Conservation (phyloP, 805 yeast species). For the Kodamaea nitidulidarum region DNA sequence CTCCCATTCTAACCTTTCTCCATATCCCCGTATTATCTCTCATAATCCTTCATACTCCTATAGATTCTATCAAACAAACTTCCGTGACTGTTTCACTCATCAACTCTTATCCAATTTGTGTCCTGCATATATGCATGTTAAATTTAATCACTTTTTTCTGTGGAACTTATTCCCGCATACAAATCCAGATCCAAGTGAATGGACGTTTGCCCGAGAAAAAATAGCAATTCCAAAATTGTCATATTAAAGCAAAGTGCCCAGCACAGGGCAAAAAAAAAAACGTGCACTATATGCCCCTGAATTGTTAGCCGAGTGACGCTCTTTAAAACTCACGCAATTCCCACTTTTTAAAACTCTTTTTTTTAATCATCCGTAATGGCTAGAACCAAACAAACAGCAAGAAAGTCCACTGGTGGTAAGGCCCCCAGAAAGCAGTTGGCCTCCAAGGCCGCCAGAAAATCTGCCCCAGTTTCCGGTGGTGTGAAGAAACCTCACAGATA, state of each 20-base stretch:
- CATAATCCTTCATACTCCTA: too few relatives aligned
- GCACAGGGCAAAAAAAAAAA: constrained; percentile 1
- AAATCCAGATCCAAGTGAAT: constrained; percentile 3
- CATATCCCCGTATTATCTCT: too few relatives aligned
- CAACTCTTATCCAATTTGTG: too few relatives aligned
- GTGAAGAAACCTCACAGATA: constrained; percentile 48
- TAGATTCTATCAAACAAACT: too few relatives aligned
- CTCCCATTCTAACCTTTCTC: too few relatives aligned
- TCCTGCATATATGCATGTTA: too few relatives aligned
- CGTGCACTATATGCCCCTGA: constrained; percentile 1
- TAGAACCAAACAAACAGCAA: constrained; percentile 46
- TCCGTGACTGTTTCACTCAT: too few relatives aligned
- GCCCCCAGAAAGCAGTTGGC: constrained; percentile 49
- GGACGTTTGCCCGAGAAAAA: constrained; percentile 5
- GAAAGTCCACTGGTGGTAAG: constrained; percentile 48
- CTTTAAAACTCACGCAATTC: constrained; percentile 6
- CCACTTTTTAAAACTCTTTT: constrained; percentile 9
- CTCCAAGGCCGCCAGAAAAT: constrained; percentile 47
- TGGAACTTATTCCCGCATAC: constrained; percentile 2
- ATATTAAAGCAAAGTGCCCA: neutral
- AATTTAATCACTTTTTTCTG: constrained; percentile 3
- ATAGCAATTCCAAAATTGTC: constrained; percentile 1
- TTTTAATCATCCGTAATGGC: constrained; percentile 26
- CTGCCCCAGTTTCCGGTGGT: constrained; percentile 46
- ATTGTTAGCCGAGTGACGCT: neutral